A percentile compares a stretch with the other conserved stretches of the same genome.
Conservation (phyloP, 2,329 filamentous ascomycete genomes). For the Thielaviopsis ethacetica region DNA sequence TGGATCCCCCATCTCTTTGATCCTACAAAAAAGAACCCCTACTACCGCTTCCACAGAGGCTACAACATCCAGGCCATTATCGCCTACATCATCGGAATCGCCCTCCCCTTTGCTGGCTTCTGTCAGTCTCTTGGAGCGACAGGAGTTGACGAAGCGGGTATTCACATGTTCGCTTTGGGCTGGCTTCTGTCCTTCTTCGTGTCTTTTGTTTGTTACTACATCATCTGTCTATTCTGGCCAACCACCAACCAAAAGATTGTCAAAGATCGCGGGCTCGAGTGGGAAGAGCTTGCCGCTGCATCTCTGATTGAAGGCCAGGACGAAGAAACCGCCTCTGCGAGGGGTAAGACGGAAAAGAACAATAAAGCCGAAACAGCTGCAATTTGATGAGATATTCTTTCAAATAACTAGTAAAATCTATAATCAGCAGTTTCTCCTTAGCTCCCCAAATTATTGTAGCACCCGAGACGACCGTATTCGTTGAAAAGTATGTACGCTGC, state of each 20-base stretch:
- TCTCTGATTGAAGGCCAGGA: neutral
- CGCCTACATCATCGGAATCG: neutral
- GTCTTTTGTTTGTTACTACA: neutral
- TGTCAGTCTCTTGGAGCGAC: neutral
- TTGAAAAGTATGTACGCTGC: neutral
- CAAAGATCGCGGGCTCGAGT: neutral
- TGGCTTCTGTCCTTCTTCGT: neutral
- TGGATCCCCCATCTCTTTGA: neutral
- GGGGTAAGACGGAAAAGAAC: neutral
- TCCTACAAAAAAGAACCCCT: neutral
- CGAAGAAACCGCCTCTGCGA: neutral
- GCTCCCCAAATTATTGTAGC: neutral
- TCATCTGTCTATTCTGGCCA: neutral
- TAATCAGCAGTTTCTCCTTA: neutral
- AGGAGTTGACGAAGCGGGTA: neutral
- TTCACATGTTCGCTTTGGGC: neutral
- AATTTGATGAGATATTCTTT: neutral
- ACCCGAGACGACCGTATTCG: neutral
- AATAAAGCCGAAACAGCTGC: neutral
- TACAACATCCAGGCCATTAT: neutral
- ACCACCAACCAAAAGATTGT: neutral
- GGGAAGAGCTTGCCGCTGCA: neutral
- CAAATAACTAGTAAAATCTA: too few species aligned
- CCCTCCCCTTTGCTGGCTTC: neutral
- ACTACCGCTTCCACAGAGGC: neutral